Conservation (phyloP, 129 eudicot species). For the Artemisia tridentata region DNA sequence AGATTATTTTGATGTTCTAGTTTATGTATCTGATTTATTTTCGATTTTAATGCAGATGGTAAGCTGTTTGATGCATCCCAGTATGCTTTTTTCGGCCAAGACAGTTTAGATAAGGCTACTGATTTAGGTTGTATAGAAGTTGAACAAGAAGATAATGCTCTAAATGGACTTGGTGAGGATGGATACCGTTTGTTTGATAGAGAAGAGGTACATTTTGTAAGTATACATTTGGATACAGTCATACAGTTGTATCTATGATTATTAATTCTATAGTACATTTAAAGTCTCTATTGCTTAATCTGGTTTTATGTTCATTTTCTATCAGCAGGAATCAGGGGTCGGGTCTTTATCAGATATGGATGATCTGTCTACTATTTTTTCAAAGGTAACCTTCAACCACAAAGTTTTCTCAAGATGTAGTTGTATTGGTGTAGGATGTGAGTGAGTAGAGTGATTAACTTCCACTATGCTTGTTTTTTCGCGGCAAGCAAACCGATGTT, state of each 20-base stretch:
- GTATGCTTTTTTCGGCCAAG: conserved; percentile 72
- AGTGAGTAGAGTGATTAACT: background rate
- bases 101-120: conserved; percentile 45
- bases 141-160: conserved; percentile 47
- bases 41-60: conserved; percentile 43
- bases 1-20: background rate
- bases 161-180: conserved; percentile 51
- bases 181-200: conserved; percentile 77
- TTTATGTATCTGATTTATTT: conserved; percentile 5
- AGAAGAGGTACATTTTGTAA: conserved; percentile 50
- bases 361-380: conserved; percentile 88
- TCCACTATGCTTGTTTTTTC: background rate
- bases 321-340: conserved; percentile 58
- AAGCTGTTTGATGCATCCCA: conserved; percentile 77
- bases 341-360: conserved; percentile 83
- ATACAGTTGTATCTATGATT: no score
- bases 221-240: no score
- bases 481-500: background rate
- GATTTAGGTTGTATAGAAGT: conserved; percentile 71
- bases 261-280: background rate
- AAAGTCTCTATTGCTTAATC: conserved; percentile 23
- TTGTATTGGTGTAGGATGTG: background rate
- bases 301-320: conserved; percentile 26
- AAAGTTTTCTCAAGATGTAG: background rate
- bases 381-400: conserved; percentile 59